These are phyloP conservation scores for Psilocybe azurescens DNA, from an alignment of 768 basidiomycete genomes.

Conservation along the genomic window DNA sequence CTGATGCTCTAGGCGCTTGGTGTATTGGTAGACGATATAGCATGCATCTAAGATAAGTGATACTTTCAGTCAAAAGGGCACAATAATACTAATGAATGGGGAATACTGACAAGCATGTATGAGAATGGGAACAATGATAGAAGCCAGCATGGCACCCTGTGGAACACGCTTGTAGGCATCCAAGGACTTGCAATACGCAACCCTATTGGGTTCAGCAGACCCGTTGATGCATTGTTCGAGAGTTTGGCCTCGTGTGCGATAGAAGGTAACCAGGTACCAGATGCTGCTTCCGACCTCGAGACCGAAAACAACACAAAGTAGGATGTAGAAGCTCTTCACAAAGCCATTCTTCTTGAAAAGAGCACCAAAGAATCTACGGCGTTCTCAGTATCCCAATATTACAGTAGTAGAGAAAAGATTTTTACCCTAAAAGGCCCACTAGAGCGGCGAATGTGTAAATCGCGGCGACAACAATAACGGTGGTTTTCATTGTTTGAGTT, in stretches of 20 bases:
- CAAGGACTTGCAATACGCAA: constrained; percentile 35
- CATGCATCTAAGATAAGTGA: constrained; percentile 37
- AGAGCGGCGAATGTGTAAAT: constrained; percentile 39
- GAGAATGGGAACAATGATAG: constrained; percentile 39
- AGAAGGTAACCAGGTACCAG: constrained; percentile 38
- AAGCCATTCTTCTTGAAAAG: constrained; percentile 41
- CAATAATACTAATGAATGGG: neutral
- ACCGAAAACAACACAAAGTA: constrained; percentile 34
- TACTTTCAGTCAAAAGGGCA: neutral
- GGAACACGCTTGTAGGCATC: constrained; percentile 29
- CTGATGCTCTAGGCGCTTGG: constrained; percentile 35
- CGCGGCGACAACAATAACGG: constrained; percentile 34
- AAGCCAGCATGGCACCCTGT: constrained; percentile 36
- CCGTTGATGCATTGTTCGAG: constrained; percentile 35
- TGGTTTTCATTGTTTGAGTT: constrained; percentile 31
- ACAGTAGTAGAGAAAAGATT: constrained; percentile 1
- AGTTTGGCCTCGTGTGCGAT: constrained; percentile 29
- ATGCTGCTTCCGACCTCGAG: constrained; percentile 37
- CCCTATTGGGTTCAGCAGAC: constrained; percentile 27
- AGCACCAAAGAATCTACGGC: constrained; percentile 43
- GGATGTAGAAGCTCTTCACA: constrained; percentile 36
- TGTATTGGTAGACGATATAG: constrained; percentile 42
- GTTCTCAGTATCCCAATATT: neutral
- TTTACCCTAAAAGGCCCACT: constrained; percentile 40
- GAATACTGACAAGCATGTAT: constrained; percentile 43